Base-by-base conservation (phyloP, 177 flowering plant genomes). In the Vitis hybrid region DNA sequence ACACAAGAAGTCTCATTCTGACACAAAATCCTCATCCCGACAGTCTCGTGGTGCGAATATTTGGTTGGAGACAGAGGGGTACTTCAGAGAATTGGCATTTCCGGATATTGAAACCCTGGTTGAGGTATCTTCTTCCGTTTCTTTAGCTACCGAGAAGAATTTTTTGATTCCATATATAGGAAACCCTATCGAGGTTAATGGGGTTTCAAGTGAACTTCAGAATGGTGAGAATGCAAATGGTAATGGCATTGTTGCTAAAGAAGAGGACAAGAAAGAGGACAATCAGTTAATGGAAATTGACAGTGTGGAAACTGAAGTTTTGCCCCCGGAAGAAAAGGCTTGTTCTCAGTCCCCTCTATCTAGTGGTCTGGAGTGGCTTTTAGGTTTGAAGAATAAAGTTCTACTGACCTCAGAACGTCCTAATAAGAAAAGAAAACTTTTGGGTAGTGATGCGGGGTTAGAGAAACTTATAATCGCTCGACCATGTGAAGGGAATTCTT, bases 11-110 rank as follows among this genome's bases (percentile, higher is more conserved):
- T 79, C 87, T 3, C 86, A 83, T 80, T 76, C 85, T 3, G 85
- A 82, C 13, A 78, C 76, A 57, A 91, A 87, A 80, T 62, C 83
- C 3, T 78, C 86, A 19, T 60, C 78, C 52, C 77, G 64, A 47
- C 66, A 60, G 84, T 11, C 78, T 8, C 71, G 73, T 20, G 66
- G 76, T 47, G 38, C 70, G 11, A 86, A 61, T 65, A 73, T 96
- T 63, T 96, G 99, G 99, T 76, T 59, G 11, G 90, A 87, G 50
- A 86, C 84, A 0, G 96, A 92, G 77, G 97, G 85, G 3, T 94
- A 86, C 71, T 96, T 96, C 63, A 83, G 97, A 47, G 87, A 79
- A 50, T 64, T 96, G 71, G 75, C 78, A 11, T 74, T 85, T 71
- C 67, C 65, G 1, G 99, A 96, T 73, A 75, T 96, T 19, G 93